Base-by-base conservation (phyloP, 176 grass and related monocot genomes). In the Olyra latifolia region DNA sequence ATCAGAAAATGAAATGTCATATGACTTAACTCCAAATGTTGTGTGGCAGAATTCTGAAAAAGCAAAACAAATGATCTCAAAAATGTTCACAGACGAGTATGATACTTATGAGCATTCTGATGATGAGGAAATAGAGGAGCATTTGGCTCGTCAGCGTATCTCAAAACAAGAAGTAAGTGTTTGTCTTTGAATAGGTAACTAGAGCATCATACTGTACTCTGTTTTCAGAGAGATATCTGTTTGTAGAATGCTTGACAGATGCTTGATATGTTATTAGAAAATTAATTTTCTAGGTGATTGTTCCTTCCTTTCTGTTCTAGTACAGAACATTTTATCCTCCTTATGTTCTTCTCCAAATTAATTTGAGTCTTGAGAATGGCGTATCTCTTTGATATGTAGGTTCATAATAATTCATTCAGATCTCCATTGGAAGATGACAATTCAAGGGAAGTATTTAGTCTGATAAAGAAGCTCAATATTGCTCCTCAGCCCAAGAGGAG, bases 401-500 rank as follows among this genome's bases (percentile, higher is more conserved):
- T 80, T 69, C 71, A 84, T 49, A 85, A 81, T 61, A 85, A 56
- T 29, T 68, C 82, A 74, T 68, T 93, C 38, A 76, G 76, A 81
- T 87, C 96, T 71, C 85, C 88, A 16, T 54, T 89, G 74, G 96
- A 95, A 86, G 81, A 93, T 84, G 88, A 91, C 61, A 82, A 80
- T 61, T 98, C 96, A 54, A 93, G 68, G 80, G 96, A 98, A 85
- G 84, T 98, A 78, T 95, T 98, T 89, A 74, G 90, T 83, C 92
- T 98, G 61, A 98, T 98, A 84, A 98, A 93, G 86, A 98, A 93
- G 86, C 88, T 98, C 56, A 98, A 95, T 78, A 91, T 89, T 23
- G 90, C 84, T 50, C 92, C 90, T 86, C 74, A 86, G n/a, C 72
- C 92, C n/a, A 94, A 93, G 84, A 91, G 60, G 78, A 84, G 84